Evolutionary conservation across 2,329 filamentous ascomycete genomes (phyloP), one percentile per base, ranked within the genome.

Genomic region (Fusarium xyrophilum): DNA sequence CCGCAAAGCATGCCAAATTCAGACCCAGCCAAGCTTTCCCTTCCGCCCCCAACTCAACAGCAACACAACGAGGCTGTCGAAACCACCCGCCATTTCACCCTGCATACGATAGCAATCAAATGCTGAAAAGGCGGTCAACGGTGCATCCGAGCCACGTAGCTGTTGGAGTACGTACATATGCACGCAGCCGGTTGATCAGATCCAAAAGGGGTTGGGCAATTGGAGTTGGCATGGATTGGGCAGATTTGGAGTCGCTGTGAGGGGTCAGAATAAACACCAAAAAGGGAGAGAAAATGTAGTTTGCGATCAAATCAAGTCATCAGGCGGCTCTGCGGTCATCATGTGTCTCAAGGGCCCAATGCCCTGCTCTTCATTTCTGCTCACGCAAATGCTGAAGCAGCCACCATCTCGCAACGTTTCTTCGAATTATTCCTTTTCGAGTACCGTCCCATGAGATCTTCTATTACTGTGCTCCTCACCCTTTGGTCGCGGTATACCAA

Each of bases 91-190:
- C 32, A 60, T 38, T 36, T 25, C 8, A 38, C 32, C 4, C 13
- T 32, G 19, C 35, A 10, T 14, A 53, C 6, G 19, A 11, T 5
- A 7, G 4, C n/a, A 7, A 25, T 3, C 15, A 6, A 9, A 13
- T 7, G 19, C 5, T 2, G 21, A 54, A 65, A 28, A 65, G 58
- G 62, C 60, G 62, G 62, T 65, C 46, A 53, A 47, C 19, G 6
- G 14, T 21, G 44, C n/a, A 7, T 30, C 19, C 14, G 27, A 39
- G 38, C 36, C 58, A 42, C 33, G 47, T 56, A 43, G 33, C 32
- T 44, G 28, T 60, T 63, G 50, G 50, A n/a, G 44, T 14, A 28
- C 30, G 9, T 23, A 23, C 33, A 28, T 50, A 63, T 63, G 60
- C 58, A 63, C 19, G 57, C 27, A 42, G 7, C 21, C 52, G 6